Evolutionary conservation across 768 basidiomycete genomes (phyloP), one percentile per base, ranked within the genome.

Genomic region (Multifurca ochricompacta): DNA sequence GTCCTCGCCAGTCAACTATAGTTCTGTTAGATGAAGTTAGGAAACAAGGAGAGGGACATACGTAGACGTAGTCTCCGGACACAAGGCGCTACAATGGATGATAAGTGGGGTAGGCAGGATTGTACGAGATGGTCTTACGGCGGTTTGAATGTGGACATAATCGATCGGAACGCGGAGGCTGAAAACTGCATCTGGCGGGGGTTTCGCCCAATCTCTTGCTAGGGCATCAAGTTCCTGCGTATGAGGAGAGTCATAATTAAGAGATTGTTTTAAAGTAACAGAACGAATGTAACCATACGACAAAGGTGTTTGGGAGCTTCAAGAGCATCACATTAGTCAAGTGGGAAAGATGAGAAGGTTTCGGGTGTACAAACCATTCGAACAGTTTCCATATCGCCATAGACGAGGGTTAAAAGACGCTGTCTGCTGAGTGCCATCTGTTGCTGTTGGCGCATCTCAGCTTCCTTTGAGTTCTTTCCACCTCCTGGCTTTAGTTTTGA

Each of bases 371-470:
- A 50, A 52, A 83, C 85, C 75, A 85, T 80, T 59, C 83, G 77
- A 54, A 92, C 76, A 7, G 90, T 91, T 71, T 92, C 90, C 83
- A 90, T 87, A 35, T 91, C 90, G 51, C 75, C 85, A 67, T 83
- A 88, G 8, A 80, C 82, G 54, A 92, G 80, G 54, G 90, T 92
- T 62, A 92, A 76, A 60, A 89, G 79, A 56, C 85, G 80, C 61
- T 85, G 84, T 51, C 87, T 72, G 23, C 83, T 75, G 62, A 90
- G 75, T 3, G 85, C 79, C 82, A 87, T 85, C 19, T 77, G 77
- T 19, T 75, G 71, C 50, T 69, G 71, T 44, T 77, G 73, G 61
- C 78, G 74, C 59, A 77, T 70, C n/a, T 84, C 81, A 61, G 69
- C 70, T 53, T 87, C 83, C 72, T 85, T 86, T 68, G 63, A 59